Evolutionary conservation across 106 monocot genomes (phyloP).

Genomic region (Amphibolis antarctica): DNA sequence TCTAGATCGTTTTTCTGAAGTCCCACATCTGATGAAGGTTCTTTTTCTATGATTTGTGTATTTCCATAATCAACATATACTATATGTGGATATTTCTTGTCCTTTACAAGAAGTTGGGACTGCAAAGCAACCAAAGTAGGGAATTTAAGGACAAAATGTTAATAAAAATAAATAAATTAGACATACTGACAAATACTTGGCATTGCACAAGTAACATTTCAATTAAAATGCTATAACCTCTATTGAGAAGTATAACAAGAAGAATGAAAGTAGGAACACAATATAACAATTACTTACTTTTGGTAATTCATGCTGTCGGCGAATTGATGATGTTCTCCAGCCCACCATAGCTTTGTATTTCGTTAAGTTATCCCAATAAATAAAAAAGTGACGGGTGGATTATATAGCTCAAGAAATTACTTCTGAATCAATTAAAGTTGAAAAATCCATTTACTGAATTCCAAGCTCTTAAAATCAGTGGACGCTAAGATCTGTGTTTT

Average conservation of each 20-base stretch:
- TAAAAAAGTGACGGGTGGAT: no score
- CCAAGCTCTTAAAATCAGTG: no score
- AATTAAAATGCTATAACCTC: not conserved
- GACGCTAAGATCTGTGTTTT: no score
- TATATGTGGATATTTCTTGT: slow-evolving; percentile 65
- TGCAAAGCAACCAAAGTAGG: slow-evolving; percentile 9
- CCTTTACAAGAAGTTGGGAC: slow-evolving; percentile 39
- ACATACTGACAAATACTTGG: no score
- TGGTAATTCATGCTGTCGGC: slow-evolving; percentile 64
- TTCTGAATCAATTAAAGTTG: no score
- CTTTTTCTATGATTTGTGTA: not conserved
- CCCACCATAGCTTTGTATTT: slow-evolving; percentile 66
- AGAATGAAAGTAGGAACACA: not conserved
- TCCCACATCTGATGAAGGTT: not conserved
- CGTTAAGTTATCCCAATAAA: slow-evolving; percentile 49
- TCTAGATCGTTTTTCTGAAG: slow-evolving; percentile 13
- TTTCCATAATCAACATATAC: slow-evolving; percentile 51
- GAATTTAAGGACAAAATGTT: not conserved
- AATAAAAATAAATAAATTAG: not conserved
- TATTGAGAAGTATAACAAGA: not conserved
- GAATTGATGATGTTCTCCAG: slow-evolving; percentile 84
- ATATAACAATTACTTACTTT: slow-evolving; percentile 32
- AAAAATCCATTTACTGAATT: no score
- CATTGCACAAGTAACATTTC: no score
- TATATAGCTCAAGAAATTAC: no score